phyloP scores from a whole-genome alignment of 176 grass and related monocot genomes.

The Thinopyrum elongatum region DNA sequence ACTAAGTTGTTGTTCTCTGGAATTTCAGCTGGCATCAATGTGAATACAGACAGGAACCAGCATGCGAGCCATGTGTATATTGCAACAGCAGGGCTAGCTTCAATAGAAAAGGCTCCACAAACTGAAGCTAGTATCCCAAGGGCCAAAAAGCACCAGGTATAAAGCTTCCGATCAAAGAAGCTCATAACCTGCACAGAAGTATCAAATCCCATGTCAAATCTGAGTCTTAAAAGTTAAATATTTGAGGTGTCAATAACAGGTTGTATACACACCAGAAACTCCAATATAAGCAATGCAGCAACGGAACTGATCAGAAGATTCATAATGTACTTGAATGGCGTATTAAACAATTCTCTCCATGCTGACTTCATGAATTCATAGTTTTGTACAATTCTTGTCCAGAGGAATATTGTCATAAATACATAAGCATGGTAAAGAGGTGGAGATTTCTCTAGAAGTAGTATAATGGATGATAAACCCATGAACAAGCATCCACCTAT shows the following conservation, averaged over 20 bases:
- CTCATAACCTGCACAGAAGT: slow-evolving; percentile 73
- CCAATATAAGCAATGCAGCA: slow-evolving; percentile 68
- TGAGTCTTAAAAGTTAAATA: slow-evolving; percentile 17
- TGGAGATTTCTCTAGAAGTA: slow-evolving; percentile 85
- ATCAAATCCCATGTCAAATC: slow-evolving; percentile 35
- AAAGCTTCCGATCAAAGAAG: slow-evolving; percentile 87
- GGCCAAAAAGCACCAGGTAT: slow-evolving; percentile 88
- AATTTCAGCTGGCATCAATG: slow-evolving; percentile 98
- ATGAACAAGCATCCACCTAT: slow-evolving; percentile 67
- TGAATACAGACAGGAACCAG: slow-evolving; percentile 95
- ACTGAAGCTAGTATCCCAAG: slow-evolving; percentile 61
- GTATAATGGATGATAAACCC: slow-evolving; percentile 62
- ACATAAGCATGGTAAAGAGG: slow-evolving; percentile 87
- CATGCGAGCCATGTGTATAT: slow-evolving; percentile 66
- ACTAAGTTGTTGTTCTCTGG: slow-evolving; percentile 95
- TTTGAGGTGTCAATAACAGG: slow-evolving; percentile 1
- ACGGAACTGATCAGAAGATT: slow-evolving; percentile 64
- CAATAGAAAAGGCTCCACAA: slow-evolving; percentile 44
- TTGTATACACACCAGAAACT: slow-evolving; percentile 72
- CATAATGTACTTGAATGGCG: slow-evolving; percentile 53
- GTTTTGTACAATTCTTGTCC: slow-evolving; percentile 78
- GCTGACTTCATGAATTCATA: slow-evolving; percentile 59
- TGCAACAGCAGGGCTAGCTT: slow-evolving; percentile 51
- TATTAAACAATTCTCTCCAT: slow-evolving; percentile 63
- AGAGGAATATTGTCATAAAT: slow-evolving; percentile 89